Base-by-base conservation (phyloP, 2,329 filamentous ascomycete species). In the Claviceps sp. region DNA sequence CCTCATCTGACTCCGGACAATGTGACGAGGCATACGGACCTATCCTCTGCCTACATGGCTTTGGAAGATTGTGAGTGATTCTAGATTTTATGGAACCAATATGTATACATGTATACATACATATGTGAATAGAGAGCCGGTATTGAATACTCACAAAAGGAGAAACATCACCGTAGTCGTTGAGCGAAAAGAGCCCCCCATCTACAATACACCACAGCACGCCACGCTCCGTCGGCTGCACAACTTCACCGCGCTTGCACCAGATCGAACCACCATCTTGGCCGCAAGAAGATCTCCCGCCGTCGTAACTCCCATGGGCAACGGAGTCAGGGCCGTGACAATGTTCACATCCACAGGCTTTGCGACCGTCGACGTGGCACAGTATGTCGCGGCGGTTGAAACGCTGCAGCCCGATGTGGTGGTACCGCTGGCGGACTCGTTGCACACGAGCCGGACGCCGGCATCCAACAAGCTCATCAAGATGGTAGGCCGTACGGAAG, bases 1-100 rank as follows among this genome's bases (percentile, higher is more conserved):
- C 89, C 93, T 50, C 93, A 98, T 70, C 70, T 98, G 57, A 87
- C 90, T 3, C 90, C 89, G 41, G 93, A 98, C 71, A 85, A 85
- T 55, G 73, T 93, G 57, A 66, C 70, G 42, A 82, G 80, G 52
- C 74, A 85, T 60, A 82, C 83, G 1, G 65, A 76, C 5, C 73
- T 94, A 54, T 72, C 73, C 30, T 86, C 85, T 26, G 75, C 87
- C 3, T 95, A 95, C 64, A 73, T 93, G 61, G 87, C 85, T 0
- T 71, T 97, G 30, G 93, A 98, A 73, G 93, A 98, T 68, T 97
- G 93, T 96, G 75, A 68, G 86, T 51, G 2, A 10, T 17, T 10
- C 24, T 26, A 8, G 8, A 11, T 34, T 10, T 34, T 34, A 34
- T 34, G 10, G 10, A 34, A 10, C 30, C 8, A 34, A 34, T 11